Evolutionary conservation across 1,284 basidiomycete genomes (phyloP), one percentile per base, ranked within the genome.

Genomic region (Cystobasidium slooffiae): DNA sequence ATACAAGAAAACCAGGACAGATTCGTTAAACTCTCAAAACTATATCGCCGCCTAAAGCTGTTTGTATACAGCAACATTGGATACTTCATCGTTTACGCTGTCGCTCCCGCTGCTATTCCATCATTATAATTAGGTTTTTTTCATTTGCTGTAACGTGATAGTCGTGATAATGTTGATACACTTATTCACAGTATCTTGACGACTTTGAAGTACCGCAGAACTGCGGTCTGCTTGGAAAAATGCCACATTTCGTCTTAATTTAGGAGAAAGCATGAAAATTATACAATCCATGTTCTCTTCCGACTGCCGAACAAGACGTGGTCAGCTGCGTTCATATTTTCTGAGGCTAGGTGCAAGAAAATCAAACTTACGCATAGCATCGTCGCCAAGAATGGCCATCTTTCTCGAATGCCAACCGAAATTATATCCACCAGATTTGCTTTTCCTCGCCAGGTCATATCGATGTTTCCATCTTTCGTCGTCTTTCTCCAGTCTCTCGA

Each of bases 351-450:
- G 5, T 41, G 12, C 1, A 39, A 37, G 31, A 31, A 31, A 5
- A 5, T 31, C 31, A 31, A 8, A 66, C 64, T 53, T 37, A 66
- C 64, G 66, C 66, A 68, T 56, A 9, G 37, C 66, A 37, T 68
- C 41, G 37, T 59, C 66, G 16, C 43, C 44, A n/a, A 80, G 46
- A 68, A 97, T 92, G 87, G 98, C 95, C 93, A 97, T 95, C 85
- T 99, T 99, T 67, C 94, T 85, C 46, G 91, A 89, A 83, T 97
- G 94, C 95, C 96, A 99, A 0, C 96, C 96, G 1, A 94, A 88
- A 5, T 90, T 91, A 79, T 91, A 93, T 79, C 87, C 90, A 3
- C 97, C 94, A 79, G 93, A 92, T 0, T 94, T 94, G 78, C 37
- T 20, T 43, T 63, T 93, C 92, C 12, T 90, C 89, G 76, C 89